Conservation (phyloP, 345 rosid species). For the Punica granatum region DNA sequence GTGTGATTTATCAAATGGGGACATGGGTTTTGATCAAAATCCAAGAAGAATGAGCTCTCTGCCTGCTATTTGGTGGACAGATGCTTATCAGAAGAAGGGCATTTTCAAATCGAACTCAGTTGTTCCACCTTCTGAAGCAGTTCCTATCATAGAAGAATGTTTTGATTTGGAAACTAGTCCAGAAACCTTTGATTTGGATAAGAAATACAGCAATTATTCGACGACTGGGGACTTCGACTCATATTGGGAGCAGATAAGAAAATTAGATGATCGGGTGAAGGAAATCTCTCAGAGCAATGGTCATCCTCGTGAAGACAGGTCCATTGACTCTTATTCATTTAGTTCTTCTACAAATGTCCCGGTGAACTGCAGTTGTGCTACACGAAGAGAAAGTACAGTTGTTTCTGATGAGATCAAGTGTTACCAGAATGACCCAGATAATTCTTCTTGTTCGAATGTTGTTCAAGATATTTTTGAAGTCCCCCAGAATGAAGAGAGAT, state of each 20-base stretch:
- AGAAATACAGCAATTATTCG: conserved; percentile 8
- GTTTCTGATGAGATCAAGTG: conserved; percentile 26
- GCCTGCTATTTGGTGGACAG: conserved; percentile 23
- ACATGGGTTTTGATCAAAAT: conserved; percentile 10
- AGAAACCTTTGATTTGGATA: conserved; percentile 29
- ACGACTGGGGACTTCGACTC: conserved; percentile 30
- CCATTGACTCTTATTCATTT: conserved; percentile 19
- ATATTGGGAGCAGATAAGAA: conserved; percentile 54
- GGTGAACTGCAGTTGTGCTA: conserved; percentile 17
- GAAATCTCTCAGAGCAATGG: conserved; percentile 37
- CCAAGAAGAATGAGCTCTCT: conserved; percentile 32
- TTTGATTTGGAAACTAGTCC: neutral
- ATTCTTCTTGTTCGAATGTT: conserved; percentile 14
- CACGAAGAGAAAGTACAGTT: conserved; percentile 15
- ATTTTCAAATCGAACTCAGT: conserved; percentile 10
- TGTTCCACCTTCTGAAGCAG: conserved; percentile 9
- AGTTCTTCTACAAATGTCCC: conserved; percentile 24
- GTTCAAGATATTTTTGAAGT: conserved; percentile 68
- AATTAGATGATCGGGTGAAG: conserved; percentile 40
- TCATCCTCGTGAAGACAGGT: conserved; percentile 4
- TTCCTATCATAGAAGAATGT: conserved; percentile 8
- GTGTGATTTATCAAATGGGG: conserved; percentile 19
- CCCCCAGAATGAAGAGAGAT: conserved; percentile 23
- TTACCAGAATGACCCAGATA: conserved; percentile 15
- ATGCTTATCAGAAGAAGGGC: conserved; percentile 17